Evolutionary conservation across 345 rosid species (phyloP).

Genomic region (Brassica cretica): DNA sequence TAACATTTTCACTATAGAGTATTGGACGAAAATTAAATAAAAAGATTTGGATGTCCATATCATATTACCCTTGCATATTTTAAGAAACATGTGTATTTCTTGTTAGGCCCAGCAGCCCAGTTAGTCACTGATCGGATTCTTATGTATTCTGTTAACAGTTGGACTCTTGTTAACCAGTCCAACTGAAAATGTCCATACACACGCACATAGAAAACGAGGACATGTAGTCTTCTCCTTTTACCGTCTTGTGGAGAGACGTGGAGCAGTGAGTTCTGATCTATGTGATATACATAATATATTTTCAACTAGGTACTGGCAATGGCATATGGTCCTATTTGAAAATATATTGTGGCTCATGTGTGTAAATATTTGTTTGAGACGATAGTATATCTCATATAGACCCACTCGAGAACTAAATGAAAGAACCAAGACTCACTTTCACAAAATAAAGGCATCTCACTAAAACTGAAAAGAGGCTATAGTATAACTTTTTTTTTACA

Average conservation of each 20-base stretch:
- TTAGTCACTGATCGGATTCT: neutral
- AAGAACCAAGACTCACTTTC: constrained; percentile 2
- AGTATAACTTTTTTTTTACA: no score
- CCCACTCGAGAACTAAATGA: neutral
- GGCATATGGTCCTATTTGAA: constrained; percentile 6
- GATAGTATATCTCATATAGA: neutral
- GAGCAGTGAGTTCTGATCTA: neutral
- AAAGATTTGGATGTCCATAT: neutral
- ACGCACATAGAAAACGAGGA: neutral
- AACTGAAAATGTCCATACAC: neutral
- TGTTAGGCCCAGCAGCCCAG: constrained; percentile 26
- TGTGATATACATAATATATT: neutral
- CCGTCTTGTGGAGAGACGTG: neutral
- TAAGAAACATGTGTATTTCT: constrained; percentile 1
- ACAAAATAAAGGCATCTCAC: constrained; percentile 2
- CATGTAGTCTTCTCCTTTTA: constrained; percentile 7
- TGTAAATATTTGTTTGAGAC: neutral
- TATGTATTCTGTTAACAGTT: neutral
- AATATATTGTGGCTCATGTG: neutral
- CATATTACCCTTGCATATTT: neutral
- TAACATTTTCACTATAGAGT: neutral
- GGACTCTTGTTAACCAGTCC: constrained; percentile 4
- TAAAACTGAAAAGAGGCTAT: neutral
- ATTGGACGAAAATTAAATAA: neutral
- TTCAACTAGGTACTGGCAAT: neutral